Base-by-base conservation (phyloP, 2,329 filamentous ascomycete genomes). In the Sclerotinia borealis region DNA sequence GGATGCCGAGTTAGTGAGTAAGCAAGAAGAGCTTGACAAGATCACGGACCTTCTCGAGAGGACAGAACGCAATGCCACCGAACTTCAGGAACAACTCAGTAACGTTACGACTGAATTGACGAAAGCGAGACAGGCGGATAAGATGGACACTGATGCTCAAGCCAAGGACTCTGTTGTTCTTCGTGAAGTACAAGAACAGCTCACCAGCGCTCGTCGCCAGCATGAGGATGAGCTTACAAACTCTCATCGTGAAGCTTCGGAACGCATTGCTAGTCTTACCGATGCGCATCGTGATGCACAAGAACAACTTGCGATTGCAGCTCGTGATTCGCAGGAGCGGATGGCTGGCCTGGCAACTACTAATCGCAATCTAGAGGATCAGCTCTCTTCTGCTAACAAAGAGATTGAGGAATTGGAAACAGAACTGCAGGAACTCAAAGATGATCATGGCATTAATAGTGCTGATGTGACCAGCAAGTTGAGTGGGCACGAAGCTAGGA, bases 1-100 rank as follows among this genome's bases (percentile, higher is more conserved):
- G 71, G 87, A 89, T 69, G 82, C 82, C 47, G 84, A 89, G 66
- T 75, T 90, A n/a, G 79, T 82, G 29, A 75, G 79, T 54, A 86
- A 84, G 69, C 78, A 81, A 60, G 80, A 83, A 19, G 82, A 88
- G 68, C 73, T 90, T 8, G 79, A 84, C 41, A 76, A 75, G 19
- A 70, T 76, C 7, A 71, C 76, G 36, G 69, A 63, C 13, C 70
- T 78, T 27, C 69, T 76, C 6, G 72, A 74, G 17, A 70, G 72
- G 60, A 73, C 65, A 43, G 73, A 75, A 65, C 70, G 66, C 50
- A 73, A 76, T 63, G 70, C 72, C 6, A 70, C 74, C 59, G 65
- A 65, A 7, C 67, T 73, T 6, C 69, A 71, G 56, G 66, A 70
- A 51, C 69, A 75, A 59, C 67, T 78, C 52, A 72, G 72, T 41